Evolutionary conservation across 495 filamentous ascomycete genomes (phyloP).

Genomic region (Annulohypoxylon moriforme): DNA sequence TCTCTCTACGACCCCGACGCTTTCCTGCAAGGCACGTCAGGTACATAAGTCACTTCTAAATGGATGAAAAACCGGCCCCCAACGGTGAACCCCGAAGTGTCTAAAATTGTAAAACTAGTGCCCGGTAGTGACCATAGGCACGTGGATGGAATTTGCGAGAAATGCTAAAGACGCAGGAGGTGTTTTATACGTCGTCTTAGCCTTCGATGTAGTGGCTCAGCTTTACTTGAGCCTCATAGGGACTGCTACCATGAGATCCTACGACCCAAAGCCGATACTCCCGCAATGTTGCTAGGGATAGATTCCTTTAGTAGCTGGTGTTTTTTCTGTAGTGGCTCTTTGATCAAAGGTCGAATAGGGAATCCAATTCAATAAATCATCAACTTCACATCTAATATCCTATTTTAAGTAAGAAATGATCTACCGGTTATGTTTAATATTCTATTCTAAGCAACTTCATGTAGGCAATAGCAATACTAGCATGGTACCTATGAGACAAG

Average conservation of each 20-base stretch:
- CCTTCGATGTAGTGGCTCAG: conserved; percentile 13
- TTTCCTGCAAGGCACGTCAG: conserved; percentile 36
- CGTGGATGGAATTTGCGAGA: conserved; percentile 4
- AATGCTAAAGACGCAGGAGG: conserved; percentile 8
- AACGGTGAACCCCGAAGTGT: conserved; percentile 2
- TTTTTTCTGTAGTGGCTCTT: neutral
- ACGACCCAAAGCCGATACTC: neutral
- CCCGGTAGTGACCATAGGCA: neutral
- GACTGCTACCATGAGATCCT: conserved; percentile 13
- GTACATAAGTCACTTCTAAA: neutral
- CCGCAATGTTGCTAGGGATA: conserved; percentile 1
- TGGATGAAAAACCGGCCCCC: conserved; percentile 22
- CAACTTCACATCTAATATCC: neutral
- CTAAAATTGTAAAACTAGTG: neutral
- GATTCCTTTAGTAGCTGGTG: neutral
- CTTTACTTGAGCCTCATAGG: conserved; percentile 24
- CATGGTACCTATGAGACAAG: neutral
- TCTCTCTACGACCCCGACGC: conserved; percentile 18
- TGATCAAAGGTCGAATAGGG: neutral
- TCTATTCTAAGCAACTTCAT: neutral
- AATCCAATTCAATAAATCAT: neutral
- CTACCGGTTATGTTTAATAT: neutral
- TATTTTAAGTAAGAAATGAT: neutral
- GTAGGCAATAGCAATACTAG: neutral
- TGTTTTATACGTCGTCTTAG: neutral